phyloP scores from a whole-genome alignment of 495 filamentous ascomycete species.

The Xylaria castorea region DNA sequence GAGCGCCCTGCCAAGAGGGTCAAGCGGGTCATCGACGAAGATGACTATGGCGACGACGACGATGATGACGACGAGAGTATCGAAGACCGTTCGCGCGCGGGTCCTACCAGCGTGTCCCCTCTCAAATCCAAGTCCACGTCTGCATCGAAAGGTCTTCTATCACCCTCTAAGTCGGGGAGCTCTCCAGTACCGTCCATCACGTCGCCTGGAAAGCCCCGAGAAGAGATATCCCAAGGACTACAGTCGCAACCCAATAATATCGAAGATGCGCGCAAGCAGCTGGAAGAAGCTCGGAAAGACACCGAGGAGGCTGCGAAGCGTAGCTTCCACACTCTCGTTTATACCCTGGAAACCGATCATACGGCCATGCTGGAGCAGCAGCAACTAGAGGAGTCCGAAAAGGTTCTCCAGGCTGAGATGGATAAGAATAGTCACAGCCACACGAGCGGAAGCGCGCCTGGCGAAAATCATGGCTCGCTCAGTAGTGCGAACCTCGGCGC shows the following conservation, averaged over 20 bases:
- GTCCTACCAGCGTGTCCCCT: constrained; percentile 54
- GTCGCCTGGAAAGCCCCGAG: constrained; percentile 56
- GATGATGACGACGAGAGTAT: constrained; percentile 63
- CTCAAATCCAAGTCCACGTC: constrained; percentile 66
- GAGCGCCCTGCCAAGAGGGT: constrained; percentile 57
- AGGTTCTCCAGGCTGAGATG: constrained; percentile 94
- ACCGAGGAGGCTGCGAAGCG: constrained; percentile 88
- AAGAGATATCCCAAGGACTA: constrained; percentile 46
- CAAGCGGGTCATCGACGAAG: constrained; percentile 70
- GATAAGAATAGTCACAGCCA: constrained; percentile 64
- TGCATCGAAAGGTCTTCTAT: constrained; percentile 54
- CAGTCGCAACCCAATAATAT: constrained; percentile 65
- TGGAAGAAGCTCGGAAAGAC: constrained; percentile 92
- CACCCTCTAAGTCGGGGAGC: constrained; percentile 64
- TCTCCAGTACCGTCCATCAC: constrained; percentile 61
- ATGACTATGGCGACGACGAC: constrained; percentile 84
- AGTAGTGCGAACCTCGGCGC: constrained; percentile 94
- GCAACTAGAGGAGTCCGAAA: constrained; percentile 93
- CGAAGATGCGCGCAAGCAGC: constrained; percentile 88
- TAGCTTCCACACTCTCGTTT: constrained; percentile 90
- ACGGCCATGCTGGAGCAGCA: constrained; percentile 98
- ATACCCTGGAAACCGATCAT: constrained; percentile 92
- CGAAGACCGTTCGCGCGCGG: constrained; percentile 53
- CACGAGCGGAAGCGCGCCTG: constrained; percentile 53
- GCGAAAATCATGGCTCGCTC: constrained; percentile 77